Evolutionary conservation across 305 asterid species (phyloP).

Genomic region (Salvia sclarea): DNA sequence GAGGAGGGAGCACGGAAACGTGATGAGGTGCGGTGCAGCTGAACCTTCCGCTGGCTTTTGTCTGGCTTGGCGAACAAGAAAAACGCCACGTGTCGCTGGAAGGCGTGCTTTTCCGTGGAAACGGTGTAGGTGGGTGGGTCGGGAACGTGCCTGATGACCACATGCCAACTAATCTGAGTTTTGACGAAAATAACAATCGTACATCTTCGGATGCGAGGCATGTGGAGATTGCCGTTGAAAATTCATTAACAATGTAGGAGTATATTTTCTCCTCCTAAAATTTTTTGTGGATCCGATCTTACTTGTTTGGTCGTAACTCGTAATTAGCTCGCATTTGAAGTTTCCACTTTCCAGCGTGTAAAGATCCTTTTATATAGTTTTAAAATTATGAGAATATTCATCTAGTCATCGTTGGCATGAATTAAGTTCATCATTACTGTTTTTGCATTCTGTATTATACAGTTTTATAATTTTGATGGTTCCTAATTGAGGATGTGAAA

Average conservation of each 20-base stretch:
- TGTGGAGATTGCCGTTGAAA: background rate
- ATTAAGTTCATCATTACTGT: too few species aligned
- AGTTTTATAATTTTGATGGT: too few species aligned
- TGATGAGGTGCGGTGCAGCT: constrained; percentile 34
- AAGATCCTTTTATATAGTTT: background rate
- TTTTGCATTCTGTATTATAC: too few species aligned
- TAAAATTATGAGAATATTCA: background rate
- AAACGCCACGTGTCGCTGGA: constrained; percentile 31
- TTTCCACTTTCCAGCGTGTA: background rate
- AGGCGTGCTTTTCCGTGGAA: background rate
- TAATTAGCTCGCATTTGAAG: background rate
- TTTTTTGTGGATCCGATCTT: constrained; percentile 14
- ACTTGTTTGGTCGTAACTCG: background rate
- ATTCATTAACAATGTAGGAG: background rate
- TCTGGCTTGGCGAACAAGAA: constrained; percentile 33
- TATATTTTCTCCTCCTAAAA: background rate
- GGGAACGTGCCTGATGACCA: constrained; percentile 18
- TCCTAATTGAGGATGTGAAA: too few species aligned
- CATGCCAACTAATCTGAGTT: constrained; percentile 6
- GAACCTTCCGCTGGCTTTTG: constrained; percentile 21
- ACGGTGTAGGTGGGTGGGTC: background rate
- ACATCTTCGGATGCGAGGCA: constrained; percentile 14
- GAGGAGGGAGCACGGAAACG: constrained; percentile 38
- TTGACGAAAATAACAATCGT: background rate
- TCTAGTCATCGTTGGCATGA: background rate